Conservation (phyloP, 805 yeast species). For the Candida stauntonica region DNA sequence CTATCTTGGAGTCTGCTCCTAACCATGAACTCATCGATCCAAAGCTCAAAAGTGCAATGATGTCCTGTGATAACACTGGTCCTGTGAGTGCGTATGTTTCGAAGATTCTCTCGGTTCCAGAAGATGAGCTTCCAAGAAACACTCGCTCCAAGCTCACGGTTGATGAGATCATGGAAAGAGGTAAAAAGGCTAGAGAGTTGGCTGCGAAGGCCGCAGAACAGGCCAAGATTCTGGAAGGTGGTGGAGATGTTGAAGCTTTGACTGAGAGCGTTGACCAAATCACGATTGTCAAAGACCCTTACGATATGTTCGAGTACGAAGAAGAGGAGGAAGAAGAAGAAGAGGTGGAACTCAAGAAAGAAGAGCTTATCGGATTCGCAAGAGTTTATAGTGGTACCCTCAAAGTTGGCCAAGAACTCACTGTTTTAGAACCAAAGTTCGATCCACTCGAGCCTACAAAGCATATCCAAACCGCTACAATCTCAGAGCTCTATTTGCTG, state of each 20-base stretch:
- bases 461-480: slow-evolving; percentile 50
- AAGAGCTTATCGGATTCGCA: slow-evolving; percentile 81
- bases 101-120: slow-evolving; percentile 83
- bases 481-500: slow-evolving; percentile 69
- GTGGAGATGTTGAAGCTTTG: slow-evolving; percentile 16
- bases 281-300: slow-evolving; percentile 29
- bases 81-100: slow-evolving; percentile 78
- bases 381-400: slow-evolving; percentile 86
- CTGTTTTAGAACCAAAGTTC: slow-evolving; percentile 83
- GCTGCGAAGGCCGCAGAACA: slow-evolving; percentile 67
- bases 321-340: slow-evolving; percentile 49
- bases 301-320: slow-evolving; percentile 42
- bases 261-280: slow-evolving; percentile 25
- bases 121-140: slow-evolving; percentile 67
- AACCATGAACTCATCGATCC: slow-evolving; percentile 45
- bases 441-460: slow-evolving; percentile 60
- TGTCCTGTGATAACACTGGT: slow-evolving; percentile 61
- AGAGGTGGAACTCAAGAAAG: slow-evolving; percentile 39
- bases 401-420: slow-evolving; percentile 65
- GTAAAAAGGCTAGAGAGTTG: slow-evolving; percentile 57
- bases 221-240: slow-evolving; percentile 29
- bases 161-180: slow-evolving; percentile 60
- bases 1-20: slow-evolving; percentile 58
- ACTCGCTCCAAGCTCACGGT: slow-evolving; percentile 37
- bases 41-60: slow-evolving; percentile 50